Conservation (phyloP, 2,329 filamentous ascomycete species). For the Diplodia mutila region DNA sequence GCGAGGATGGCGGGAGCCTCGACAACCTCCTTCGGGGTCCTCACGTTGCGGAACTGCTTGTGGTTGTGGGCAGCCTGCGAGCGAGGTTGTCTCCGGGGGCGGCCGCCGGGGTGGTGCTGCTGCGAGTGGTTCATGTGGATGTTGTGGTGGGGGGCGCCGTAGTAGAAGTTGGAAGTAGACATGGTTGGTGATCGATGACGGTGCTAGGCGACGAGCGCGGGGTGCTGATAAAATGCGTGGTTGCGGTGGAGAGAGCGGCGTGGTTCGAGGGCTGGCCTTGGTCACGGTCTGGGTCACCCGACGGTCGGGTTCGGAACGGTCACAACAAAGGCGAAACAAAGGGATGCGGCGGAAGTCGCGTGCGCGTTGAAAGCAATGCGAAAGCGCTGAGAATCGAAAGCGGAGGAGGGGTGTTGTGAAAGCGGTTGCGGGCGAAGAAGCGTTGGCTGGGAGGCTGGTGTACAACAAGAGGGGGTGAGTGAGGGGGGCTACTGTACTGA, state of each 20-base stretch:
- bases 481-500: neutral
- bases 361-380: constrained; percentile 12
- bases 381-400: neutral
- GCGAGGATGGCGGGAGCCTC: constrained; percentile 75
- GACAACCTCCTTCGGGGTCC: constrained; percentile 82
- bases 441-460: constrained; percentile 15
- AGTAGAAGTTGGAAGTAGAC: constrained; percentile 46
- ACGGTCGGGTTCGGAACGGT: constrained; percentile 2
- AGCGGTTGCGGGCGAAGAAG: neutral
- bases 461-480: constrained; percentile 16
- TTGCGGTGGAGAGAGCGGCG: constrained; percentile 21
- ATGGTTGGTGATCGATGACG: neutral
- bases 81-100: constrained; percentile 81
- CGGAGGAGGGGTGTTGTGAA: neutral
- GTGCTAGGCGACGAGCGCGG: neutral
- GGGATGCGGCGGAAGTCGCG: constrained; percentile 14
- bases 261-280: constrained; percentile 10
- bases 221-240: constrained; percentile 14
- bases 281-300: constrained; percentile 21
- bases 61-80: constrained; percentile 83
- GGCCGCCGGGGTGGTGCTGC: constrained; percentile 81
- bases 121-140: constrained; percentile 60
- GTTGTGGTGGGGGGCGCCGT: constrained; percentile 51
- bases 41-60: constrained; percentile 82
- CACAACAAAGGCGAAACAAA: constrained; percentile 27